These are phyloP conservation scores for Leccinellum albellum DNA, from an alignment of 768 basidiomycete species.

Conservation along the genomic window DNA sequence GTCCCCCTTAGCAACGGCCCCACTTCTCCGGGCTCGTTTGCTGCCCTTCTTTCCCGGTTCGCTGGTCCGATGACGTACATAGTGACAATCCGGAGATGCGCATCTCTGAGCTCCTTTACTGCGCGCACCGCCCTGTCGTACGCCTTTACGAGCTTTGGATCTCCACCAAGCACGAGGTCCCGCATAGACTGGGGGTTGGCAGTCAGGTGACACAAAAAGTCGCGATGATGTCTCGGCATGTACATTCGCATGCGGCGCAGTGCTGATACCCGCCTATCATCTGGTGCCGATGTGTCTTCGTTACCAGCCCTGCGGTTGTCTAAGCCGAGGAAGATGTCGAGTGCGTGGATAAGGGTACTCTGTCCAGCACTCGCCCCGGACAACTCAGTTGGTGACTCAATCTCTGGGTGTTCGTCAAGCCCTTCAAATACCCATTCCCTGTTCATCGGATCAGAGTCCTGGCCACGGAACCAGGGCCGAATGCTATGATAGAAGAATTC, in stretches of 20 bases:
- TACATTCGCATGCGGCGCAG: constrained; percentile 73
- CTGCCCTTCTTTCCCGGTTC: constrained; percentile 10
- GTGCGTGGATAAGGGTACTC: constrained; percentile 71
- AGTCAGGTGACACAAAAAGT: constrained; percentile 68
- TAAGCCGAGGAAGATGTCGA: constrained; percentile 71
- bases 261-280: constrained; percentile 36
- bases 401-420: constrained; percentile 42
- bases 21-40: constrained; percentile 3
- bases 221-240: constrained; percentile 79
- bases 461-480: constrained; percentile 79
- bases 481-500: constrained; percentile 68
- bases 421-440: constrained; percentile 61
- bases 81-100: constrained; percentile 72
- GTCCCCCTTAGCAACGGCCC: constrained; percentile 52
- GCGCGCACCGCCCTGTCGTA: constrained; percentile 65
- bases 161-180: constrained; percentile 38
- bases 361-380: constrained; percentile 83
- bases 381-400: constrained; percentile 46
- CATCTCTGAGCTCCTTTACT: constrained; percentile 70
- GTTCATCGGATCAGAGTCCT: constrained; percentile 46
- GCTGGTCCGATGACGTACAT: constrained; percentile 74
- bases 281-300: background rate
- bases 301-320: constrained; percentile 38
- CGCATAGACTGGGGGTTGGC: constrained; percentile 60
- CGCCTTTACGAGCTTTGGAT: constrained; percentile 40